Percentiles rank a stretch among this genome's conserved stretches.
Evolutionary conservation across 345 rosid genomes (phyloP).

Genomic region (Dipteronia sinensis): DNA sequence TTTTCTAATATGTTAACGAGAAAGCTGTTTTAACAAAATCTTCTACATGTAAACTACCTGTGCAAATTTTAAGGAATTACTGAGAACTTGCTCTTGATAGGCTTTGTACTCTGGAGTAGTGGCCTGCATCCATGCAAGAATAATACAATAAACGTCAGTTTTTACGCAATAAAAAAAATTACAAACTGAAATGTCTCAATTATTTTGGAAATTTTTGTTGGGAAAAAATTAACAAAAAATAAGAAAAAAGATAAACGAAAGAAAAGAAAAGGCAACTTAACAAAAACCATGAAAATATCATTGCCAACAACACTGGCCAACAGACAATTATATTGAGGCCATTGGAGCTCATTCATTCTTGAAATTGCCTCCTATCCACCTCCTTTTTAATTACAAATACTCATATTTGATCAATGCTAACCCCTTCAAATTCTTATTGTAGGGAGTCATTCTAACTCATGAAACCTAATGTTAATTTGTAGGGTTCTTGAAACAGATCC

Average conservation of each 20-base stretch:
- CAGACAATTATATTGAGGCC: background rate
- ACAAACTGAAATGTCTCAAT: background rate
- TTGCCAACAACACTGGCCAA: background rate
- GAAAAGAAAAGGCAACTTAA: background rate
- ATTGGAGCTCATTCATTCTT: background rate
- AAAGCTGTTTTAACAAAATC: slow-evolving; percentile 6
- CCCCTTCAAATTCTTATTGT: background rate
- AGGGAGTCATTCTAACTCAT: background rate
- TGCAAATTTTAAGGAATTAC: slow-evolving; percentile 82
- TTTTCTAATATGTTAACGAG: background rate
- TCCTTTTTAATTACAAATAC: background rate
- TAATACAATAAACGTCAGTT: background rate
- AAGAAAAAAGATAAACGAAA: background rate
- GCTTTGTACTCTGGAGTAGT: slow-evolving; percentile 94
- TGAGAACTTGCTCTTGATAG: slow-evolving; percentile 96
- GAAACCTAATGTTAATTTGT: background rate
- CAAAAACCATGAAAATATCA: background rate
- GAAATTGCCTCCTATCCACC: background rate
- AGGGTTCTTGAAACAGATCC: background rate
- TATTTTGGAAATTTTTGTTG: background rate
- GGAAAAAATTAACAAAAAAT: background rate
- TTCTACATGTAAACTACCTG: slow-evolving; percentile 48
- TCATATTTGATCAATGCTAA: background rate
- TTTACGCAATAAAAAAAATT: background rate
- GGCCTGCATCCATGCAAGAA: slow-evolving; percentile 49